Evolutionary conservation across 306 rosid species (phyloP).

Genomic region (Trifolium subterraneum): DNA sequence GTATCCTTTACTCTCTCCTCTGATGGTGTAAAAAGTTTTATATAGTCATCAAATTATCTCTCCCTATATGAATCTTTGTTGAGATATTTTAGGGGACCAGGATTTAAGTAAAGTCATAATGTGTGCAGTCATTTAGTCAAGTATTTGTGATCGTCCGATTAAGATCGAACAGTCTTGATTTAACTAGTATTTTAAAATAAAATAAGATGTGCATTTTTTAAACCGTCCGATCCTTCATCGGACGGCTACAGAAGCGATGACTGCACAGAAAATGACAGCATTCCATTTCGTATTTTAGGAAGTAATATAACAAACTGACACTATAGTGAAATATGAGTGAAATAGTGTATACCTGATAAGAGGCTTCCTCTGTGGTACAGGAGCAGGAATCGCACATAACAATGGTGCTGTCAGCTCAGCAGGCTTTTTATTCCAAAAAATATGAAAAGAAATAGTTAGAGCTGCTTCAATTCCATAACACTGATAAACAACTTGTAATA

Average conservation of each 20-base stretch:
- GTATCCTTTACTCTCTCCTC: no score
- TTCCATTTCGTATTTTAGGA: background rate
- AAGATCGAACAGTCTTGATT: no score
- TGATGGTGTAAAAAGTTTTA: background rate
- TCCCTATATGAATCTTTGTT: no score
- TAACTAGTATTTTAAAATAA: no score
- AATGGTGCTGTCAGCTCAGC: slow-evolving; percentile 67
- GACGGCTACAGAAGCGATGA: no score
- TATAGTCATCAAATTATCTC: background rate
- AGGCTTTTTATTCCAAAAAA: slow-evolving; percentile 57
- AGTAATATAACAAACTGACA: background rate
- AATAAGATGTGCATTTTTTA: no score
- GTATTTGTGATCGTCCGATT: no score
- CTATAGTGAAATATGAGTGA: background rate
- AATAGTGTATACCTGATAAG: slow-evolving; percentile 65
- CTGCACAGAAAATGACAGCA: no score
- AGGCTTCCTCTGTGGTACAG: slow-evolving; percentile 63
- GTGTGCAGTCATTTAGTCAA: no score
- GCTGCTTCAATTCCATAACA: slow-evolving; percentile 23
- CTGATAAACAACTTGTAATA: slow-evolving; percentile 11
- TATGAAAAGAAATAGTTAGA: slow-evolving; percentile 29
- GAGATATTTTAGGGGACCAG: no score
- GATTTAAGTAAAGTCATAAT: no score
- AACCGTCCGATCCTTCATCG: no score
- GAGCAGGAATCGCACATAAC: slow-evolving; percentile 52